These are phyloP conservation scores for Plicaturopsis crispa DNA, from an alignment of 768 basidiomycete genomes.

Conservation along the genomic window DNA sequence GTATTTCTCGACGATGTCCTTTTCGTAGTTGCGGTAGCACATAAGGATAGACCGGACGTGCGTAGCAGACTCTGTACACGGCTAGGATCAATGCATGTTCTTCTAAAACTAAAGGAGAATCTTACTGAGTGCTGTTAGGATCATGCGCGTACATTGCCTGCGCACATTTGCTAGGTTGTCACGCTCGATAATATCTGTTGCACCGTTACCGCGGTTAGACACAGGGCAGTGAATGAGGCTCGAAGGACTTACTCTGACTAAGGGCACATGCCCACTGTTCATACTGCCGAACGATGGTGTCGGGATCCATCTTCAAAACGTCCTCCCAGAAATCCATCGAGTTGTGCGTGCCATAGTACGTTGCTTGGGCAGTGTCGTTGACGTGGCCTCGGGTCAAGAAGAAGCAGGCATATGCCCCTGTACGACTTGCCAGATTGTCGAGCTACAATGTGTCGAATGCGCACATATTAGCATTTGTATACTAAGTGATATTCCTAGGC, in stretches of 20 bases:
- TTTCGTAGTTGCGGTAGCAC: constrained; percentile 5
- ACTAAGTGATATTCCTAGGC: too few species aligned
- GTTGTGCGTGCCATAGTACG: constrained; percentile 5
- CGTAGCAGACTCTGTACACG: not conserved
- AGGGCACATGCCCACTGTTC: constrained; percentile 6
- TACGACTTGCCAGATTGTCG: constrained; percentile 1
- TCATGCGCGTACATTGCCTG: not conserved
- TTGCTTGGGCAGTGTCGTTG: not conserved
- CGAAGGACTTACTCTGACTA: constrained; percentile 3
- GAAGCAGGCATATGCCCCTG: not conserved
- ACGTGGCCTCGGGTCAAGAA: constrained; percentile 1
- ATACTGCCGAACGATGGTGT: not conserved
- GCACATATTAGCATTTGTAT: not conserved
- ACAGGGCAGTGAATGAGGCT: not conserved
- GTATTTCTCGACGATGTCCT: constrained; percentile 1
- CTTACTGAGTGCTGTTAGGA: constrained; percentile 1
- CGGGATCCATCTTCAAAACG: constrained; percentile 3
- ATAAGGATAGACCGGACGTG: not conserved
- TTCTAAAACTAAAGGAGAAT: not conserved
- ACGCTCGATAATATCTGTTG: not conserved
- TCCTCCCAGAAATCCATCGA: constrained; percentile 7
- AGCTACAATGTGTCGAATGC: not conserved
- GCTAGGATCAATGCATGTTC: not conserved
- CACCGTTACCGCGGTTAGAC: not conserved
- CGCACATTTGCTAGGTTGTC: constrained; percentile 1